Conservation (phyloP, 2,329 filamentous ascomycete species). For the Xylariaceae sp. region DNA sequence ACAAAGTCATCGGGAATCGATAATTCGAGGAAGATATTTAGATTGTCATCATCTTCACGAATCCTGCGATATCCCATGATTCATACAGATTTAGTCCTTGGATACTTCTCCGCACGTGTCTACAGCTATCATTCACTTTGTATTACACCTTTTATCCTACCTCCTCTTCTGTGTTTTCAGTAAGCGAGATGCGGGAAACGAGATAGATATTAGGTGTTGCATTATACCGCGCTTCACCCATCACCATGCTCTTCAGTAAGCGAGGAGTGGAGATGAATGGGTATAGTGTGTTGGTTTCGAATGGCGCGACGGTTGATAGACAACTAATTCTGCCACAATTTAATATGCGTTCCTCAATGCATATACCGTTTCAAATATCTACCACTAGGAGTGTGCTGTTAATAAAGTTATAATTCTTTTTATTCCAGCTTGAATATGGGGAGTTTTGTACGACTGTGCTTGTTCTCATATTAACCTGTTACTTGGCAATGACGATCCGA, state of each 20-base stretch:
- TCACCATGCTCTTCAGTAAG: conserved; percentile 10
- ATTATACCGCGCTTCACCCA: neutral
- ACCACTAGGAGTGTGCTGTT: no score
- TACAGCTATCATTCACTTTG: conserved; percentile 3
- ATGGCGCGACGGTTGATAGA: no score
- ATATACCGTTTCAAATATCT: no score
- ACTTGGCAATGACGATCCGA: no score
- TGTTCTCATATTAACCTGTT: no score
- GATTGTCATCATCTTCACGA: conserved; percentile 23
- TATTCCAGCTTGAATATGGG: no score
- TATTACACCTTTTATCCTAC: neutral
- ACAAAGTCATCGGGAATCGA: conserved; percentile 14
- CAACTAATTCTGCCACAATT: no score
- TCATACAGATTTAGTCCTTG: conserved; percentile 9
- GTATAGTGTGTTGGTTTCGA: neutral
- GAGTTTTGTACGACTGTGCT: no score
- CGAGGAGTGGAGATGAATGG: conserved; percentile 5
- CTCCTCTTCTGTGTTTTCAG: neutral
- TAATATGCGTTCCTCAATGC: no score
- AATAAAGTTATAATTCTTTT: no score
- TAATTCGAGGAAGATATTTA: conserved; percentile 1
- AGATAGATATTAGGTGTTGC: neutral
- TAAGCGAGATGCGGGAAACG: neutral
- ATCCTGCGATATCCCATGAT: conserved; percentile 8
- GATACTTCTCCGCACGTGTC: conserved; percentile 3